Evolutionary conservation across 345 rosid species (phyloP).

Genomic region (Balakata baccata): DNA sequence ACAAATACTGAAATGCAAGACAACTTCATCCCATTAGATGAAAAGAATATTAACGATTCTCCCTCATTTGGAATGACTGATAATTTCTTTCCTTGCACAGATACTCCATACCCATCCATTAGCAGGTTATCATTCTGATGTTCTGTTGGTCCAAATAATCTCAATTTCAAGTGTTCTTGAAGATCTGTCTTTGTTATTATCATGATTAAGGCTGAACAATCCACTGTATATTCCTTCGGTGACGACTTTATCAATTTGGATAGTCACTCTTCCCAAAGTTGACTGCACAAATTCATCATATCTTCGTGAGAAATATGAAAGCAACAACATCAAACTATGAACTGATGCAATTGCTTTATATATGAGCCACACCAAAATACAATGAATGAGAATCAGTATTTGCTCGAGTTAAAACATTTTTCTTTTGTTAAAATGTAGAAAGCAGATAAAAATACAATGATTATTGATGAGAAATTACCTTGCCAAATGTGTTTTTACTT

Average conservation of each 20-base stretch:
- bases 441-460: not conserved
- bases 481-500: constrained; percentile 83
- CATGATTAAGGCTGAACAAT: constrained; percentile 60
- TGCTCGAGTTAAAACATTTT: not conserved
- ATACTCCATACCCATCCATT: not conserved
- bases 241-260: constrained; percentile 87
- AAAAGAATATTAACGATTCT: constrained; percentile 2
- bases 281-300: constrained; percentile 47
- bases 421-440: not conserved
- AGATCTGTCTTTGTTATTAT: constrained; percentile 57
- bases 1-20: constrained; percentile 26
- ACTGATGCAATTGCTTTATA: not conserved
- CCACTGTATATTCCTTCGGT: constrained; percentile 75
- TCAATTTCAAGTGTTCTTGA: constrained; percentile 73
- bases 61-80: not conserved
- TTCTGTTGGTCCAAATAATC: constrained; percentile 66
- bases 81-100: not conserved
- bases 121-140: constrained; percentile 29
- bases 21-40: constrained; percentile 14
- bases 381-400: not conserved
- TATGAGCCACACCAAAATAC: not conserved
- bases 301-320: constrained; percentile 11
- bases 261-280: constrained; percentile 73
- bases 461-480: constrained; percentile 43
- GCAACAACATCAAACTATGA: not conserved